phyloP scores from a whole-genome alignment of 148 eudicot genomes.

The Rhododendron ovatum region DNA sequence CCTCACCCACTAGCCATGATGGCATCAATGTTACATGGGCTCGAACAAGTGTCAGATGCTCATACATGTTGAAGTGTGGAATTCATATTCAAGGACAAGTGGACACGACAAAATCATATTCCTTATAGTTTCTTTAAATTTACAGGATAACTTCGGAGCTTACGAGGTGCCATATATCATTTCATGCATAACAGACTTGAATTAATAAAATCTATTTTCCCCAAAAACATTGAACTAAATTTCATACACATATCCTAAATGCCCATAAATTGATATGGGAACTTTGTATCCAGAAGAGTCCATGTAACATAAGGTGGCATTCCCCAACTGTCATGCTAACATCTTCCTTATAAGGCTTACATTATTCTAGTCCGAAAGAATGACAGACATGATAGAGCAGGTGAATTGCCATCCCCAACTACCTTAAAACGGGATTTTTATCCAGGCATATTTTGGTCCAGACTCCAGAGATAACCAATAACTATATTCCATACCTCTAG shows the following conservation, averaged over 20 bases:
- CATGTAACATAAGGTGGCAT: neutral
- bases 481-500: constrained; percentile 66
- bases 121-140: neutral
- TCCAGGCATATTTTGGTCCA: neutral
- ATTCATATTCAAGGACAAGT: neutral
- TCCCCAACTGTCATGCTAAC: neutral
- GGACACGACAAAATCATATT: neutral
- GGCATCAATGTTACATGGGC: neutral
- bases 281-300: neutral
- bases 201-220: neutral
- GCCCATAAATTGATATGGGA: neutral
- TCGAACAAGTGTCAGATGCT: neutral
- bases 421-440: neutral
- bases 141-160: neutral
- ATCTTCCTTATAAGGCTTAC: neutral
- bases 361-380: neutral
- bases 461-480: neutral
- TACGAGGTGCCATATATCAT: neutral
- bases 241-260: neutral
- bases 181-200: neutral
- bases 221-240: neutral
- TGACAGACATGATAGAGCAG: neutral
- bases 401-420: neutral
- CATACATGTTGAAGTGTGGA: neutral
- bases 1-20: neutral